These are phyloP conservation scores for Thozetella sp. DNA, from an alignment of 495 filamentous ascomycete species.

Conservation along the genomic window DNA sequence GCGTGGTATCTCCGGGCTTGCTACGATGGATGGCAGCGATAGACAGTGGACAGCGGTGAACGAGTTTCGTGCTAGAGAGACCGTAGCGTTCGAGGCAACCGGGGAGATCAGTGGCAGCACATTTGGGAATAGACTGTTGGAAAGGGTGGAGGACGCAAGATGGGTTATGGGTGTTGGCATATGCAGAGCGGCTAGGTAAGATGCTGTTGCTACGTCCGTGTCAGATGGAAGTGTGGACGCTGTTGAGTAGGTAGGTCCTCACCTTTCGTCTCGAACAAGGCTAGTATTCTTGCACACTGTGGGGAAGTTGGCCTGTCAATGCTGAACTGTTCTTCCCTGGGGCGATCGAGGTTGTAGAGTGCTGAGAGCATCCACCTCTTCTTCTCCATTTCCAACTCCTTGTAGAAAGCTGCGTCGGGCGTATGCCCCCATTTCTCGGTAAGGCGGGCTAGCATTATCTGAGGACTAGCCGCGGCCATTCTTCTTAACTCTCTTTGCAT, in stretches of 20 bases:
- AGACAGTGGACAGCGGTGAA: slow-evolving; percentile 34
- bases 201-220: slow-evolving; percentile 32
- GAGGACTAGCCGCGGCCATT: slow-evolving; percentile 42
- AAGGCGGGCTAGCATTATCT: slow-evolving; percentile 43
- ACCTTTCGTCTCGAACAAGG: slow-evolving; percentile 46
- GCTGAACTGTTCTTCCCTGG: not conserved
- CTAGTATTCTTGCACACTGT: slow-evolving; percentile 24
- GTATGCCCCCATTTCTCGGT: slow-evolving; percentile 40
- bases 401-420: slow-evolving; percentile 36
- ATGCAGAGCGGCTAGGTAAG: slow-evolving; percentile 39
- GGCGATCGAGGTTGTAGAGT: slow-evolving; percentile 17
- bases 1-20: slow-evolving; percentile 33
- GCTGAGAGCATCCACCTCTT: slow-evolving; percentile 47
- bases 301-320: not conserved
- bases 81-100: slow-evolving; percentile 22
- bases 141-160: slow-evolving; percentile 32
- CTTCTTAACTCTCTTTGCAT: slow-evolving; percentile 39
- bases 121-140: slow-evolving; percentile 33
- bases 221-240: slow-evolving; percentile 13
- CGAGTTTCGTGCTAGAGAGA: slow-evolving; percentile 30
- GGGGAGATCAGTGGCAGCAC: slow-evolving; percentile 33
- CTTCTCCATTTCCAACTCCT: slow-evolving; percentile 38
- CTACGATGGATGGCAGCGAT: slow-evolving; percentile 34
- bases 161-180: slow-evolving; percentile 27
- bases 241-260: not conserved